Evolutionary conservation across 1,284 basidiomycete species (phyloP).

Genomic region (Sutorius eximius): DNA sequence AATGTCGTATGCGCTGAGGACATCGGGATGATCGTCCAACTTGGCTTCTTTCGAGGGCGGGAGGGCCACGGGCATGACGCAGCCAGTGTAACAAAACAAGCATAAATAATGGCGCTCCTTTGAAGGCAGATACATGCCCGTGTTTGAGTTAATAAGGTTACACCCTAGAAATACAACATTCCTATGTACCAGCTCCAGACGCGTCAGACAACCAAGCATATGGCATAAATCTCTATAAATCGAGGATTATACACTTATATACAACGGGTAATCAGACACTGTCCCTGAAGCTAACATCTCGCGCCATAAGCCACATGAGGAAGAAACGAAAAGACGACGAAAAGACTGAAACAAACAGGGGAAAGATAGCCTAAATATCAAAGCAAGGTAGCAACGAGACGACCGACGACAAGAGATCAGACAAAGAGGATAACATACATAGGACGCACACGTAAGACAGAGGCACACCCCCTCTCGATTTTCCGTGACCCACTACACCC

Average conservation of each 20-base stretch:
- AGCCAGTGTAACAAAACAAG: too few species aligned
- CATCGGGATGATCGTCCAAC: too few species aligned
- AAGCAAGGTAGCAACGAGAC: neutral
- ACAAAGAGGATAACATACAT: slow-evolving; percentile 3
- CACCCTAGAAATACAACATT: neutral
- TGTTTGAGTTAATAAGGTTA: neutral
- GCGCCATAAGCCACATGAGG: neutral
- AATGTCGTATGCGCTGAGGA: too few species aligned
- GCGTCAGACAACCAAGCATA: too few species aligned
- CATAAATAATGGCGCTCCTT: too few species aligned
- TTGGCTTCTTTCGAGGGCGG: too few species aligned
- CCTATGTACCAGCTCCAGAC: neutral
- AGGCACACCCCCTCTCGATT: neutral
- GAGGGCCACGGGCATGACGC: too few species aligned
- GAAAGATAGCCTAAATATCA: neutral
- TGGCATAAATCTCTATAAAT: neutral
- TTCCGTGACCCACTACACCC: slow-evolving; percentile 9
- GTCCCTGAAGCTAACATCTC: slow-evolving; percentile 6
- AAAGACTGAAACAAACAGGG: neutral
- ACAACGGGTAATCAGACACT: slow-evolving; percentile 6
- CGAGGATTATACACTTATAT: slow-evolving; percentile 6
- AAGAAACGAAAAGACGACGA: neutral
- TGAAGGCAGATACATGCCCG: too few species aligned
- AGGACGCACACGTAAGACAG: neutral
- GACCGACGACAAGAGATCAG: neutral